A percentile compares a stretch with the other conserved stretches of the same genome.
Conservation (phyloP, 2,329 filamentous ascomycete species). For the Xylariaceae sp. region DNA sequence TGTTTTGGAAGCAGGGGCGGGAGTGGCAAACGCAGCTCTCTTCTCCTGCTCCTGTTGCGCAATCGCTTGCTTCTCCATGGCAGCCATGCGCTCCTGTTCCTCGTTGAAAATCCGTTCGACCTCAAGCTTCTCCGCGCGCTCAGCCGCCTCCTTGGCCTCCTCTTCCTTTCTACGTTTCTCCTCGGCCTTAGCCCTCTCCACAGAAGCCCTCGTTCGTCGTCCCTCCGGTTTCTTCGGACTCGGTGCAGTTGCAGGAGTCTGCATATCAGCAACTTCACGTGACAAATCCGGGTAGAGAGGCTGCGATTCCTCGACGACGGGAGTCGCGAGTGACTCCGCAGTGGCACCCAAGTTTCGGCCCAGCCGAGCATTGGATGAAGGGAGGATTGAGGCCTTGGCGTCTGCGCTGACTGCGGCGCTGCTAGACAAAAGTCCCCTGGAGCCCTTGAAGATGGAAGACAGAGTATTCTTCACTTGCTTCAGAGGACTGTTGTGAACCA, state of each 20-base stretch:
- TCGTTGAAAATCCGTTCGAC: conserved; percentile 55
- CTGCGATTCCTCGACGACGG: conserved; percentile 31
- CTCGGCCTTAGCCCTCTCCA: conserved; percentile 54
- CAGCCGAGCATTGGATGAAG: conserved; percentile 46
- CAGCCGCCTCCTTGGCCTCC: conserved; percentile 56
- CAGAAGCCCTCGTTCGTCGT: conserved; percentile 52
- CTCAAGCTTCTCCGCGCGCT: conserved; percentile 58
- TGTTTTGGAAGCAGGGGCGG: conserved; percentile 41
- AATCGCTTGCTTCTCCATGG: conserved; percentile 49
- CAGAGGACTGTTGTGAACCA: conserved; percentile 67
- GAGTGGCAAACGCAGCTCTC: conserved; percentile 30
- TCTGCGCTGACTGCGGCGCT: conserved; percentile 61
- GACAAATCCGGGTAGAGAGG: conserved; percentile 44
- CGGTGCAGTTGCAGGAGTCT: conserved; percentile 31
- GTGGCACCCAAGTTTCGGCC: conserved; percentile 43
- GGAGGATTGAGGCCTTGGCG: conserved; percentile 53
- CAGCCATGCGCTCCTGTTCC: conserved; percentile 50
- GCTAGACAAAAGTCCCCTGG: conserved; percentile 78
- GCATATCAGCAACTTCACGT: conserved; percentile 32
- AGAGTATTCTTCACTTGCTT: conserved; percentile 91
- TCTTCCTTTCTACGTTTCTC: conserved; percentile 57
- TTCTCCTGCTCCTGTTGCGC: conserved; percentile 51
- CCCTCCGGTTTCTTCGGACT: conserved; percentile 43
- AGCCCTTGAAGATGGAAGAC: conserved; percentile 83
- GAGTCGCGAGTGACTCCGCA: conserved; percentile 42